phyloP scores from a whole-genome alignment of 495 filamentous ascomycete genomes.

The Penicillium bovifimosum region DNA sequence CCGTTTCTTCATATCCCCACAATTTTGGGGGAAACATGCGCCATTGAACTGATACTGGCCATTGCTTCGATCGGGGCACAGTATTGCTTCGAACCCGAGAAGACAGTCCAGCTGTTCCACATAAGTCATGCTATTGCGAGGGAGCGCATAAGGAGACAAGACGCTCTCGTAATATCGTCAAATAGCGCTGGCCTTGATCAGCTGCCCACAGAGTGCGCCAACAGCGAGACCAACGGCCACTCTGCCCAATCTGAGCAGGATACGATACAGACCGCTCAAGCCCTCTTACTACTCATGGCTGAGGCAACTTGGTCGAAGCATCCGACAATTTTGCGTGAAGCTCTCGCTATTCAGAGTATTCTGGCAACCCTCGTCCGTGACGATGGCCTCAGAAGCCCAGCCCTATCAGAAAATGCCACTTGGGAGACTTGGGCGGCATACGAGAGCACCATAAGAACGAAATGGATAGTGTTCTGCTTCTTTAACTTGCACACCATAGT shows the following conservation, averaged over 20 bases:
- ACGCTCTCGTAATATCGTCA: not conserved
- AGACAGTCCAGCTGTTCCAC: slow-evolving; percentile 5
- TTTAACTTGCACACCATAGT: slow-evolving; percentile 31
- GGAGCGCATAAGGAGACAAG: not conserved
- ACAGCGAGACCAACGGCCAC: not conserved
- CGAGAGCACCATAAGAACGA: slow-evolving; percentile 26
- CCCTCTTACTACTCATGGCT: slow-evolving; percentile 22
- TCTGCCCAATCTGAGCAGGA: not conserved
- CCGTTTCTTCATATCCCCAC: slow-evolving; percentile 25
- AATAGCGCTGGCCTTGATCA: not conserved
- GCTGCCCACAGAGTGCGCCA: not conserved
- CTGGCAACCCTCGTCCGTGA: slow-evolving; percentile 13
- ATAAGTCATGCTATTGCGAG: not conserved
- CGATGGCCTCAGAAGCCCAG: slow-evolving; percentile 4
- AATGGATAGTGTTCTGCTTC: slow-evolving; percentile 24
- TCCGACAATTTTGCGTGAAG: slow-evolving; percentile 15
- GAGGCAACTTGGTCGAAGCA: slow-evolving; percentile 26
- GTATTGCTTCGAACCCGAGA: slow-evolving; percentile 40
- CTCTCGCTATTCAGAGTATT: slow-evolving; percentile 17
- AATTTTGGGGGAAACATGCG: slow-evolving; percentile 8
- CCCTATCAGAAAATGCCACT: not conserved
- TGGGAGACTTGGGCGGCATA: slow-evolving; percentile 24
- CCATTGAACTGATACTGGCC: slow-evolving; percentile 16
- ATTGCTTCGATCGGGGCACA: slow-evolving; percentile 17
- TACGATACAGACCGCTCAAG: slow-evolving; percentile 14